phyloP scores from a whole-genome alignment of 1,139 yeast genomes.

The Kurtzmaniella quercitrusa region DNA sequence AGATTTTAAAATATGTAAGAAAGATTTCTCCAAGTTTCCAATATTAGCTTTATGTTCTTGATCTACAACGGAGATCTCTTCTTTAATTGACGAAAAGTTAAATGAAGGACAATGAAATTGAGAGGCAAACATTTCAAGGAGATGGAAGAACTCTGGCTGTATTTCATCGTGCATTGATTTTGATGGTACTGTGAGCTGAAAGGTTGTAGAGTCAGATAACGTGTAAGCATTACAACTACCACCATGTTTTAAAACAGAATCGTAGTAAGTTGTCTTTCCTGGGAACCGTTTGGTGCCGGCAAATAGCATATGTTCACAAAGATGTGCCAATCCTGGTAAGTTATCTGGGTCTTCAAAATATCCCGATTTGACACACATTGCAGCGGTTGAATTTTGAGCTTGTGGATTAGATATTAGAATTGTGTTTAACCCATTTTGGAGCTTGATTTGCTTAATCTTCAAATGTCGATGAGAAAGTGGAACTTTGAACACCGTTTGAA shows the following conservation, averaged over 20 bases:
- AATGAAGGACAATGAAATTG: conserved; percentile 50
- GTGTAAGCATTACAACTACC: conserved; percentile 67
- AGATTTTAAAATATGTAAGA: conserved; percentile 56
- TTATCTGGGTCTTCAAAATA: conserved; percentile 57
- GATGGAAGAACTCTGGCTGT: conserved; percentile 36
- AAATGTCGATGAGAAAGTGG: conserved; percentile 32
- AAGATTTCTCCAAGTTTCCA: conserved; percentile 35
- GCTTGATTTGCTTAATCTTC: conserved; percentile 37
- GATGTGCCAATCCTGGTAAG: conserved; percentile 63
- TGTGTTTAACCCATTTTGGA: conserved; percentile 50
- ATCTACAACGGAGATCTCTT: conserved; percentile 57
- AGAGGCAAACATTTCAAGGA: conserved; percentile 48
- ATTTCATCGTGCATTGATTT: conserved; percentile 17
- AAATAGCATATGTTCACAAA: conserved; percentile 67
- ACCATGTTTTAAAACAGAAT: conserved; percentile 39
- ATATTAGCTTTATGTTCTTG: conserved; percentile 60
- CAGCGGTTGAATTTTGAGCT: conserved; percentile 36
- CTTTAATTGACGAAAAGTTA: conserved; percentile 31
- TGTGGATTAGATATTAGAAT: conserved; percentile 57
- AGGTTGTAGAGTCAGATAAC: conserved; percentile 59
- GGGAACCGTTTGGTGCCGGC: conserved; percentile 56
- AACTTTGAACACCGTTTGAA: conserved; percentile 20
- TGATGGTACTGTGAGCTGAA: conserved; percentile 55
- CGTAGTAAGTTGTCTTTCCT: conserved; percentile 40
- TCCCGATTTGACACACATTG: conserved; percentile 56